Evolutionary conservation across 2,329 filamentous ascomycete species (phyloP).

Genomic region (Sclerotinia minor): DNA sequence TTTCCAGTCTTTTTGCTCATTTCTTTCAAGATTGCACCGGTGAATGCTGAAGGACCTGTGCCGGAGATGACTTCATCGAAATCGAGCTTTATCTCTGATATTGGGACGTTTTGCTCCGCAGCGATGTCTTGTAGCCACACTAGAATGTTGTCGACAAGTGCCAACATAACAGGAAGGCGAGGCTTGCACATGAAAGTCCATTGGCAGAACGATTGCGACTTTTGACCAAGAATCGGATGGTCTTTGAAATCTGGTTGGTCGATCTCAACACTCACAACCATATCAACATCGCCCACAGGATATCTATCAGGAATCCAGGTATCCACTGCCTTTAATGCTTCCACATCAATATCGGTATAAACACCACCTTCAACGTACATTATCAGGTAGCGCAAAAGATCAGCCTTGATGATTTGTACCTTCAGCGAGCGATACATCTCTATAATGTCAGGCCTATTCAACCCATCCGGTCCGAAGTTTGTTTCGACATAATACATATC

Average conservation of each 20-base stretch:
- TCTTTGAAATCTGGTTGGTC: conserved; percentile 65
- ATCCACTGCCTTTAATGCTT: conserved; percentile 52
- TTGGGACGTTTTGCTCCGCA: conserved; percentile 56
- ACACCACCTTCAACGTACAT: conserved; percentile 65
- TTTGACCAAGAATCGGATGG: conserved; percentile 65
- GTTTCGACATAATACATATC: conserved; percentile 67
- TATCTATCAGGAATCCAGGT: conserved; percentile 64
- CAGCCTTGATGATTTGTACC: conserved; percentile 64
- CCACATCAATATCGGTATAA: conserved; percentile 60
- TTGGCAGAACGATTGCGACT: conserved; percentile 71
- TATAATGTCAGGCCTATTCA: conserved; percentile 67
- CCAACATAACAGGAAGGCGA: conserved; percentile 65
- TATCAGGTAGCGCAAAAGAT: conserved; percentile 63
- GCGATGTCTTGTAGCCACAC: conserved; percentile 63
- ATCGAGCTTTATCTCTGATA: conserved; percentile 63
- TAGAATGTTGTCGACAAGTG: conserved; percentile 67
- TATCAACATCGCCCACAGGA: conserved; percentile 63
- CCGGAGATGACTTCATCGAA: conserved; percentile 73
- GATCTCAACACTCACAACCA: conserved; percentile 70
- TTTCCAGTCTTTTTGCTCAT: conserved; percentile 55
- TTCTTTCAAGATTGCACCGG: conserved; percentile 61
- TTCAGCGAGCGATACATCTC: conserved; percentile 59
- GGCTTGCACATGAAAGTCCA: conserved; percentile 75
- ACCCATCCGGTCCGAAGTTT: conserved; percentile 63
- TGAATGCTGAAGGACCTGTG: conserved; percentile 72